These are phyloP conservation scores for Neltuma alba DNA, from an alignment of 306 rosid genomes.

Conservation along the genomic window DNA sequence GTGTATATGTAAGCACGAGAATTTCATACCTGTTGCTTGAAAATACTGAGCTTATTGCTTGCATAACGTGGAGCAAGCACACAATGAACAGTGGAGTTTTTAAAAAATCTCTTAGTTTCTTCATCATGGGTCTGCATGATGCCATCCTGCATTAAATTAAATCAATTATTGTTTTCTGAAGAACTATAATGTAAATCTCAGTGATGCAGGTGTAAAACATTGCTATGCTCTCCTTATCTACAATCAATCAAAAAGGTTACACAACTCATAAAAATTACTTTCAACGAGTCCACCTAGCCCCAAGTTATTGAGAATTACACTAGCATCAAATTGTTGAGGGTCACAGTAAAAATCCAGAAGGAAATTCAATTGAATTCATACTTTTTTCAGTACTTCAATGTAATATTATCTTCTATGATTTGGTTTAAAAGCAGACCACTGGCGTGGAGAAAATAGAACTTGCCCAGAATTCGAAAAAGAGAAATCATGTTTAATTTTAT, in stretches of 20 bases:
- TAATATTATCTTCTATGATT: neutral
- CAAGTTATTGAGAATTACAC: neutral
- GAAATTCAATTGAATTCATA: conserved; percentile 10
- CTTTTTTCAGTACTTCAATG: neutral
- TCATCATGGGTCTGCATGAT: conserved; percentile 86
- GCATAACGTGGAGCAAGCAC: conserved; percentile 82
- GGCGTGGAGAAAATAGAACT: neutral
- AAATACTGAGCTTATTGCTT: conserved; percentile 81
- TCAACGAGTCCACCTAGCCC: neutral
- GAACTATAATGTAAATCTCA: conserved; percentile 4
- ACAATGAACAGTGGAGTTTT: conserved; percentile 76
- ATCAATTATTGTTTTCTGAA: conserved; percentile 5
- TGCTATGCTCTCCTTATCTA: conserved; percentile 19
- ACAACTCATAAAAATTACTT: neutral
- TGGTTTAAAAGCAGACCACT: neutral
- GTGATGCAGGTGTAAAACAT: conserved; percentile 9
- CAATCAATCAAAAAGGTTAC: neutral
- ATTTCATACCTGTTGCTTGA: conserved; percentile 73
- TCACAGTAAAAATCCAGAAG: neutral
- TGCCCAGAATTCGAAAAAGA: neutral
- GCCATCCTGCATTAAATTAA: conserved; percentile 62
- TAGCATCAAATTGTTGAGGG: neutral
- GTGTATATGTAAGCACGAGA: conserved; percentile 15
- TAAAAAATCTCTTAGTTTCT: conserved; percentile 67
- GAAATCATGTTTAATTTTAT: conserved; percentile 16